Evolutionary conservation across 805 yeast genomes (phyloP).

Genomic region (Scheffersomyces lignosus): DNA sequence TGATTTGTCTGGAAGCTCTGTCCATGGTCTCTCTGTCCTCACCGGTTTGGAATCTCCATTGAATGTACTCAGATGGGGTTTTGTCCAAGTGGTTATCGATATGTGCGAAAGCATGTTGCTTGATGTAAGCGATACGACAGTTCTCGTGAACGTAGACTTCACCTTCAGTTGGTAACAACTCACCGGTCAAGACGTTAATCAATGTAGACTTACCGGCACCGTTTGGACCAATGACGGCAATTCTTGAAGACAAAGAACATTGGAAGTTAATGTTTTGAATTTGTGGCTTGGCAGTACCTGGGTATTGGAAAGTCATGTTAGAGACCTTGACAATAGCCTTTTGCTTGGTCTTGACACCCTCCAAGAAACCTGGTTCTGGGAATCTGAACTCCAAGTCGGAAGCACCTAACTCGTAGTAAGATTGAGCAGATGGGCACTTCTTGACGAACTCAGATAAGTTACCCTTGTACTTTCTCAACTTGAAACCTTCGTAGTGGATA

Average conservation of each 20-base stretch:
- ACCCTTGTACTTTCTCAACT: constrained; percentile 99
- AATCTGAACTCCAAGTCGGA: constrained; percentile 93
- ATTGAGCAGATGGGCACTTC: constrained; percentile 98
- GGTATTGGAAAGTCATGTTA: constrained; percentile 98
- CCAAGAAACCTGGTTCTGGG: constrained; percentile 99
- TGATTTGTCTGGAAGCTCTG: constrained; percentile 98
- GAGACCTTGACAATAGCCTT: constrained; percentile 98
- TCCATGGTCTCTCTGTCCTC: constrained; percentile 99
- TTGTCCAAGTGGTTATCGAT: constrained; percentile 98
- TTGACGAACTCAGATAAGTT: constrained; percentile 98
- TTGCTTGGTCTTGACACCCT: constrained; percentile 99
- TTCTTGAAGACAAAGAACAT: constrained; percentile 98
- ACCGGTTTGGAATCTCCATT: constrained; percentile 99
- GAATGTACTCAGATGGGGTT: constrained; percentile 99
- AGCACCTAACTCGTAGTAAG: constrained; percentile 98
- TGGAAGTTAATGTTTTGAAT: constrained; percentile 90
- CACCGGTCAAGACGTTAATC: constrained; percentile 99
- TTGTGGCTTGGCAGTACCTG: constrained; percentile 98
- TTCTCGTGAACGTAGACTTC: constrained; percentile 99
- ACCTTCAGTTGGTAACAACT: constrained; percentile 96
- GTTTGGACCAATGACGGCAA: constrained; percentile 99
- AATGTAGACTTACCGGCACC: constrained; percentile 99
- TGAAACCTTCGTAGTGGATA: constrained; percentile 99
- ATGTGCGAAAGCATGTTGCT: constrained; percentile 99
- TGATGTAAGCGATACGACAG: constrained; percentile 99